Percentiles rank a stretch among this genome's conserved stretches.
These are phyloP conservation scores for Lactarius psammicola DNA, from an alignment of 768 basidiomycete species.

Conservation along the genomic window DNA sequence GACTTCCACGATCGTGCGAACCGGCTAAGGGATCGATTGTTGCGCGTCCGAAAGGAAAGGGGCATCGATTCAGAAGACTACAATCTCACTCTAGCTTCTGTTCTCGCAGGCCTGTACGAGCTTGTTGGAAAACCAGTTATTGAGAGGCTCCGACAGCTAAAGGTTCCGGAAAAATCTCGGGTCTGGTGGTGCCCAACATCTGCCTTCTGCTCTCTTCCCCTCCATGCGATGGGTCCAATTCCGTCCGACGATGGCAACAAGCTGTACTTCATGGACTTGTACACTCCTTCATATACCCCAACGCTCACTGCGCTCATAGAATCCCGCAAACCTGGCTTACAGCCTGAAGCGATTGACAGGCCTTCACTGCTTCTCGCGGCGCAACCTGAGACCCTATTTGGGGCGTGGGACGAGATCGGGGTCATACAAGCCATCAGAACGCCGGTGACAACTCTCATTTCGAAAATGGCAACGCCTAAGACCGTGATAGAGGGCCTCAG, in stretches of 20 bases:
- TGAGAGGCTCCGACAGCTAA: not conserved
- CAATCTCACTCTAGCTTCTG: not conserved
- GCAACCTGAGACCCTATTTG: not conserved
- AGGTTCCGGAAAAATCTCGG: not conserved
- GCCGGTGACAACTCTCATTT: not conserved
- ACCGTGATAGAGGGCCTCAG: not conserved
- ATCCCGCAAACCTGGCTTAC: not conserved
- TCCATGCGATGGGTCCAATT: constrained; percentile 2
- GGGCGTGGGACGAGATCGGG: not conserved
- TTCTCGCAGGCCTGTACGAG: not conserved
- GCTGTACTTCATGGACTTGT: not conserved
- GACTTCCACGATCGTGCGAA: not conserved
- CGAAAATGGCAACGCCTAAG: not conserved
- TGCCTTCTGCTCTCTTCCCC: constrained; percentile 1
- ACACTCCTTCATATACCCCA: not conserved
- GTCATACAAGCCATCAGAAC: not conserved
- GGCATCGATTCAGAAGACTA: constrained; percentile 2
- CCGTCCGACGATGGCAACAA: not conserved
- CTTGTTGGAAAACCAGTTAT: no score
- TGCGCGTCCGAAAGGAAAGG: not conserved
- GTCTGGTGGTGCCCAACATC: not conserved
- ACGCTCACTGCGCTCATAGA: not conserved
- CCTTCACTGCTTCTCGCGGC: not conserved
- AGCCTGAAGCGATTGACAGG: not conserved
- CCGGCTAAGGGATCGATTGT: not conserved